Evolutionary conservation across 192 early-diverging fungal genomes (phyloP).

Genomic region (Backusella morwellensis): DNA sequence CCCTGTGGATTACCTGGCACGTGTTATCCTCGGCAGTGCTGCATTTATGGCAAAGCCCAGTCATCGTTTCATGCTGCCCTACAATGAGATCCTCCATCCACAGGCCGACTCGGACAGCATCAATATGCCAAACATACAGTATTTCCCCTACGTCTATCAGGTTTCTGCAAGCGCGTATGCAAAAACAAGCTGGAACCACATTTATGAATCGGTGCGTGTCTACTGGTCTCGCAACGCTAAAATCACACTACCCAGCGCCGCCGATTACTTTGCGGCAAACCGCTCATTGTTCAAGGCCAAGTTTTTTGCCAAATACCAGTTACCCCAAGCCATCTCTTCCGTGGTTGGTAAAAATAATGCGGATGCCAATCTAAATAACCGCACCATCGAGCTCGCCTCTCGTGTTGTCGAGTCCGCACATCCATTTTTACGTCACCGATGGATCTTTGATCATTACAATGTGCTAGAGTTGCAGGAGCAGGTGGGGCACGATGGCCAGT

Average conservation of each 20-base stretch:
- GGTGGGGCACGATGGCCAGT: slow-evolving; percentile 11
- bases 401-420: slow-evolving; percentile 26
- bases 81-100: slow-evolving; percentile 14
- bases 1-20: slow-evolving; percentile 35
- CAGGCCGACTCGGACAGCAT: background rate
- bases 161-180: slow-evolving; percentile 12
- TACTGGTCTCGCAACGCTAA: slow-evolving; percentile 38
- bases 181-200: slow-evolving; percentile 18
- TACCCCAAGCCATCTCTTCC: slow-evolving; percentile 22
- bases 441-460: slow-evolving; percentile 29
- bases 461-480: slow-evolving; percentile 9
- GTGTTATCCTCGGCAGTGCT: slow-evolving; percentile 26
- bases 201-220: slow-evolving; percentile 22
- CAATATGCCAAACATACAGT: slow-evolving; percentile 13
- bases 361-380: slow-evolving; percentile 11
- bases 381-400: slow-evolving; percentile 18
- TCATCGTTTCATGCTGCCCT: slow-evolving; percentile 28
- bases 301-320: slow-evolving; percentile 29
- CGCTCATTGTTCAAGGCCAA: slow-evolving; percentile 27
- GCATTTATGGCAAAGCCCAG: slow-evolving; percentile 21
- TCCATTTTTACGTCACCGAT: slow-evolving; percentile 31
- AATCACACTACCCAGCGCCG: slow-evolving; percentile 18
- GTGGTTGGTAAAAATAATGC: slow-evolving; percentile 16
- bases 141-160: slow-evolving; percentile 37
- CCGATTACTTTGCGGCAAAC: slow-evolving; percentile 32